phyloP scores from a whole-genome alignment of 495 filamentous ascomycete genomes.

The Aspergillus homomorphus region DNA sequence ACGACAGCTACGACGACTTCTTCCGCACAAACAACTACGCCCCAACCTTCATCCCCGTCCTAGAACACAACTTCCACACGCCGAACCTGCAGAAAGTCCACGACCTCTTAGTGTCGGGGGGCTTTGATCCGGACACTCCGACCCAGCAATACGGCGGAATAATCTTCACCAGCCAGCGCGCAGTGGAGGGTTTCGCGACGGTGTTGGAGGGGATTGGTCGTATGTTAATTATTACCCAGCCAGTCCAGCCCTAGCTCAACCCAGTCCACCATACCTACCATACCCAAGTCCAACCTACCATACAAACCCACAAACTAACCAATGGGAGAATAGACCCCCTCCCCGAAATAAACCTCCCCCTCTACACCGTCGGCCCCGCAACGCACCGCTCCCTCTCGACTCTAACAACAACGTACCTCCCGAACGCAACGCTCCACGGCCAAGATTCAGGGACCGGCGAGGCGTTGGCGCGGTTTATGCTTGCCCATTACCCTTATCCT shows the following conservation, averaged over 20 bases:
- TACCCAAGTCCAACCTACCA: not conserved
- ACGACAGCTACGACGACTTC: slow-evolving; percentile 74
- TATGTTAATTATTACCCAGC: slow-evolving; percentile 34
- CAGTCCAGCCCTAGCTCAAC: slow-evolving; percentile 51
- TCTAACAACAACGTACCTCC: slow-evolving; percentile 43
- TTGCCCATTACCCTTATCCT: slow-evolving; percentile 60
- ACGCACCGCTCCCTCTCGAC: slow-evolving; percentile 70
- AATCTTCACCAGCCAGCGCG: slow-evolving; percentile 91
- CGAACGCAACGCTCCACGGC: slow-evolving; percentile 60
- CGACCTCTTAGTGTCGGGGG: slow-evolving; percentile 34
- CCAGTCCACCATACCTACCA: slow-evolving; percentile 6
- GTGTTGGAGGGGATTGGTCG: slow-evolving; percentile 53
- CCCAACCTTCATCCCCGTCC: slow-evolving; percentile 78
- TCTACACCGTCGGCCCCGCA: slow-evolving; percentile 92
- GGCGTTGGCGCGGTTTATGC: slow-evolving; percentile 69
- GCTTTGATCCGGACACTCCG: slow-evolving; percentile 18
- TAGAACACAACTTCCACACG: slow-evolving; percentile 64
- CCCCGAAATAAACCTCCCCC: slow-evolving; percentile 49
- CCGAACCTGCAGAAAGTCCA: slow-evolving; percentile 46
- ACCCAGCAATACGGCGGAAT: slow-evolving; percentile 67
- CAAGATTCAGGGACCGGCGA: slow-evolving; percentile 80
- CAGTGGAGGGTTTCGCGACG: slow-evolving; percentile 78
- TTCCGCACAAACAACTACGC: slow-evolving; percentile 50
- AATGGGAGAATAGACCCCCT: slow-evolving; percentile 30
- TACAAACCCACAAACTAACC: not conserved